Evolutionary conservation across 139 green algal species (phyloP).

Genomic region (Closterium sp.): DNA sequence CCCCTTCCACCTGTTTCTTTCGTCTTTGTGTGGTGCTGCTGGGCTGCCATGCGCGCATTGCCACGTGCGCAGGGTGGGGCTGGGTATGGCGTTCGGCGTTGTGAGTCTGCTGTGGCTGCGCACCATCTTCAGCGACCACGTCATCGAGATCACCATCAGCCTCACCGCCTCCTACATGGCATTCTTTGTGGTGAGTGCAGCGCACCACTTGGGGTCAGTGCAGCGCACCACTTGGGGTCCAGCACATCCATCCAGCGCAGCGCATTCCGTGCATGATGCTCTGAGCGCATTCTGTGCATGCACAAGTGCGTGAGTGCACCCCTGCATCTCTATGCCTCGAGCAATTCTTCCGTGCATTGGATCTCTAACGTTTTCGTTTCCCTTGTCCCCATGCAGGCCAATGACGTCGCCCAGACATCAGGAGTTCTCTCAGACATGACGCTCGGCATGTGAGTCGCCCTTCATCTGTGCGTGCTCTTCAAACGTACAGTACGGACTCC

Average conservation of each 20-base stretch:
- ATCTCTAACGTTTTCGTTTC: too few species aligned
- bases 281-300: not conserved
- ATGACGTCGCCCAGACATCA: not conserved
- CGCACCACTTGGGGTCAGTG: too few species aligned
- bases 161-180: conserved; percentile 34
- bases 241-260: too few species aligned
- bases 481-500: too few species aligned
- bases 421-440: conserved; percentile 26
- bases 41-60: not conserved
- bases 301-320: not conserved
- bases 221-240: too few species aligned
- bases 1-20: not conserved
- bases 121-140: conserved; percentile 29
- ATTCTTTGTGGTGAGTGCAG: conserved; percentile 42
- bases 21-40: not conserved
- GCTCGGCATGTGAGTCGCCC: conserved; percentile 27
- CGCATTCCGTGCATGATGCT: not conserved
- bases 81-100: conserved; percentile 40
- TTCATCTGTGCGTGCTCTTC: too few species aligned
- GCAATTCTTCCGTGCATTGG: too few species aligned
- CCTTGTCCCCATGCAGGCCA: not conserved
- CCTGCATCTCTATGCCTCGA: not conserved
- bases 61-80: conserved; percentile 12
- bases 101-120: conserved; percentile 26
- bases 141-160: conserved; percentile 52